These are phyloP conservation scores for Handroanthus guayacan DNA, from an alignment of 257 asterid genomes.

Conservation along the genomic window DNA sequence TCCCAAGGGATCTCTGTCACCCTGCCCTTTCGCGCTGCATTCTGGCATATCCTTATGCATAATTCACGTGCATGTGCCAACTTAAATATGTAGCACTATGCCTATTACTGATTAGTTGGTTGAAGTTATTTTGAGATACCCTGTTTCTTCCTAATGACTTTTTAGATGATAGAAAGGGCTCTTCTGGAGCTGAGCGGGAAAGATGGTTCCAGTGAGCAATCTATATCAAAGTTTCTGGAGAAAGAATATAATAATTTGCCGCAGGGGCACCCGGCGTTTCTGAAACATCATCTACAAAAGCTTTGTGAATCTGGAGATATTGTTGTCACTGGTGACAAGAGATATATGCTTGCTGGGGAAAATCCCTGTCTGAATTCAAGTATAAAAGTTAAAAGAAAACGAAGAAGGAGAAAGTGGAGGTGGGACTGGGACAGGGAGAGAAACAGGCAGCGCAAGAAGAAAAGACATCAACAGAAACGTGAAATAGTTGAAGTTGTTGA, in stretches of 20 bases:
- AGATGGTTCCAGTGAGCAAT: constrained; percentile 59
- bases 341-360: constrained; percentile 44
- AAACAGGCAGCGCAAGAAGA: constrained; percentile 34
- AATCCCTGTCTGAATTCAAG: constrained; percentile 9
- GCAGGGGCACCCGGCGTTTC: constrained; percentile 54
- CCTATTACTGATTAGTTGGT: not conserved
- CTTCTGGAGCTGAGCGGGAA: constrained; percentile 55
- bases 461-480: constrained; percentile 15
- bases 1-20: too few relatives aligned
- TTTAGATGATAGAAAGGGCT: constrained; percentile 69
- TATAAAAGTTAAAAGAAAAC: constrained; percentile 38
- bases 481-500: constrained; percentile 14
- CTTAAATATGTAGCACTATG: not conserved
- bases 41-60: constrained; percentile 1
- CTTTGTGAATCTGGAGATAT: constrained; percentile 52
- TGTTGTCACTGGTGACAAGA: constrained; percentile 36
- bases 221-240: constrained; percentile 55
- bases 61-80: not conserved
- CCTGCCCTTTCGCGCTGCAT: too few relatives aligned
- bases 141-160: constrained; percentile 6
- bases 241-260: constrained; percentile 56
- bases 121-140: not conserved
- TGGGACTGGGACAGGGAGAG: constrained; percentile 43
- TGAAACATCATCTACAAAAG: constrained; percentile 56
- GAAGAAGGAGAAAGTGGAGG: constrained; percentile 38